A percentile compares a stretch with the other conserved stretches of the same genome.
These are phyloP conservation scores for Neocallimastix lanati DNA, from an alignment of 192 early-diverging fungal genomes.

Conservation along the genomic window DNA sequence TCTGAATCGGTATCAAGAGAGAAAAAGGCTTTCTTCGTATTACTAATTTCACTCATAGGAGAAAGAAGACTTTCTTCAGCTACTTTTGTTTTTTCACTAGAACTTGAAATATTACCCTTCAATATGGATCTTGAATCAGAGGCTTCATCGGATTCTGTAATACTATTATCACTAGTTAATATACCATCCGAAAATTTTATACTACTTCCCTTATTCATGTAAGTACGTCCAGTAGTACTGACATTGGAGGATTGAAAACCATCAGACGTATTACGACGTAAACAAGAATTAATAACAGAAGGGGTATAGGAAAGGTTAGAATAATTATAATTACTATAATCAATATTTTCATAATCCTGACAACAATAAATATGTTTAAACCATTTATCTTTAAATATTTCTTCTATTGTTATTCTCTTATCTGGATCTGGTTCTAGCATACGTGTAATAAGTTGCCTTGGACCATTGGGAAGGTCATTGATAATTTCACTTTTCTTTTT, in stretches of 20 bases:
- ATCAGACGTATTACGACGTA: background rate
- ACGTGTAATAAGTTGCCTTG: constrained; percentile 19
- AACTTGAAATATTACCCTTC: too few relatives aligned
- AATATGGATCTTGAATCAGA: background rate
- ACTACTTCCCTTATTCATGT: background rate
- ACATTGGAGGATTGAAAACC: background rate
- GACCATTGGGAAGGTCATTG: constrained; percentile 1
- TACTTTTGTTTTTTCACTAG: background rate
- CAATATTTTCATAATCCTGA: background rate
- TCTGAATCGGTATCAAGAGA: background rate
- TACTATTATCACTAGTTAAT: background rate
- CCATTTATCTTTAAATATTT: background rate
- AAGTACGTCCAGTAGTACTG: background rate
- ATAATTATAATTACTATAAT: background rate
- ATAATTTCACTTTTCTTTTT: constrained; percentile 17
- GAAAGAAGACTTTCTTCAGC: background rate
- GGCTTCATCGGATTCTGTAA: background rate
- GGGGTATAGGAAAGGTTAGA: background rate
- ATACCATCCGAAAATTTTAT: background rate
- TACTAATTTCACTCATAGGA: background rate
- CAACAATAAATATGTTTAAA: background rate
- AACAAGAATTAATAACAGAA: background rate
- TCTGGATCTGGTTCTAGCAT: constrained; percentile 42
- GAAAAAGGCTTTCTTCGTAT: background rate
- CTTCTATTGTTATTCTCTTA: constrained; percentile 20